Evolutionary conservation across 345 rosid genomes (phyloP).

Genomic region (Barbarea vulgaris): DNA sequence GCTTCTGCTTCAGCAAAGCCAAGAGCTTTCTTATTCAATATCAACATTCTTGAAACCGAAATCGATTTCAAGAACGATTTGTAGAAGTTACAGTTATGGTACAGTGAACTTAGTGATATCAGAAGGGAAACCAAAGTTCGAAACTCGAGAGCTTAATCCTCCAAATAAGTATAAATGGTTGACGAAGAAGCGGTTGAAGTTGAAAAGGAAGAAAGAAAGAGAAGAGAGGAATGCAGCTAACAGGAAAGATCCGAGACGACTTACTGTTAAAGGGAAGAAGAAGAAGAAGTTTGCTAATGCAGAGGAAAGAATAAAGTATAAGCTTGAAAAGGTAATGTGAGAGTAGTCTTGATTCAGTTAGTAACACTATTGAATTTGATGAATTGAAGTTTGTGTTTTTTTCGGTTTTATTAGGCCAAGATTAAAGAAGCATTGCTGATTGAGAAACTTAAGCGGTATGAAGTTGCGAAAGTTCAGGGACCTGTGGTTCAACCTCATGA

Average conservation of each 20-base stretch:
- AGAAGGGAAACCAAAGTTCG: constrained; percentile 90
- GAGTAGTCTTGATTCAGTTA: background rate
- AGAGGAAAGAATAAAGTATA: constrained; percentile 73
- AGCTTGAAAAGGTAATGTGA: constrained; percentile 71
- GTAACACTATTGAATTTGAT: background rate
- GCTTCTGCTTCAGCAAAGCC: constrained; percentile 17
- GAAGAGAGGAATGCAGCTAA: constrained; percentile 82
- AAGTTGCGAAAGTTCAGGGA: constrained; percentile 79
- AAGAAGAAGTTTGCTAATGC: constrained; percentile 65
- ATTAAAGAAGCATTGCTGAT: constrained; percentile 79
- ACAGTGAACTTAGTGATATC: constrained; percentile 74
- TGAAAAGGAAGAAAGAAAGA: constrained; percentile 77
- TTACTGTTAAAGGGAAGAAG: constrained; percentile 68
- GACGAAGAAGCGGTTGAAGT: constrained; percentile 72
- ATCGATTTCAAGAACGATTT: constrained; percentile 39
- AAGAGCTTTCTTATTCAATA: constrained; percentile 25
- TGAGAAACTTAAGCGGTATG: constrained; percentile 83
- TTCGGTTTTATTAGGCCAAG: constrained; percentile 54
- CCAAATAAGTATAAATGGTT: constrained; percentile 85
- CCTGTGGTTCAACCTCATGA: constrained; percentile 74
- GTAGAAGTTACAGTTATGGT: constrained; percentile 63
- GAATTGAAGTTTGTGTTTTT: background rate
- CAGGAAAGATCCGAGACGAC: constrained; percentile 73
- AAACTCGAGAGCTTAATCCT: constrained; percentile 68
- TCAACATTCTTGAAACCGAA: constrained; percentile 3